Evolutionary conservation across 805 yeast species (phyloP).

Genomic region (Candida insectalens): DNA sequence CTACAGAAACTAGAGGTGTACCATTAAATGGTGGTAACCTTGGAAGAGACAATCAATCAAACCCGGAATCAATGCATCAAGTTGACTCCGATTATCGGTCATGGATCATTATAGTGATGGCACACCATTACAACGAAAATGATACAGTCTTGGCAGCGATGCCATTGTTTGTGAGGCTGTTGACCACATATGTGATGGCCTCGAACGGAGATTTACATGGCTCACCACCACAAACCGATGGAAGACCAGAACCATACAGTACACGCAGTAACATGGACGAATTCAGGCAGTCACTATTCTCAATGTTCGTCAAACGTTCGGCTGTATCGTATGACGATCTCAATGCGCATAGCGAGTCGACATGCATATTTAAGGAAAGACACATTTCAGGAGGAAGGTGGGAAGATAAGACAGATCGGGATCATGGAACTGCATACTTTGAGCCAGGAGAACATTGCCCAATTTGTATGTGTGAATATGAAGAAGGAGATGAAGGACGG

Average conservation of each 20-base stretch:
- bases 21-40: not conserved
- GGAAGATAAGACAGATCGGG: slow-evolving; percentile 3
- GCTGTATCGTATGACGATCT: slow-evolving; percentile 5
- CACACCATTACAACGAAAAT: slow-evolving; percentile 36
- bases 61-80: not conserved
- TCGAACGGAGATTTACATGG: slow-evolving; percentile 5
- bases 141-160: slow-evolving; percentile 36
- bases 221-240: slow-evolving; percentile 1
- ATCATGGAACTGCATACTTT: not conserved
- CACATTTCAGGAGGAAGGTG: not conserved
- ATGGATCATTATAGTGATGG: slow-evolving; percentile 57
- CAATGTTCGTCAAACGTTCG: slow-evolving; percentile 10
- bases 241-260: slow-evolving; percentile 2
- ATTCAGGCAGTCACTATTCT: slow-evolving; percentile 14
- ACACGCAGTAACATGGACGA: slow-evolving; percentile 8
- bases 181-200: slow-evolving; percentile 15
- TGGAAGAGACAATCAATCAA: slow-evolving; percentile 1
- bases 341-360: slow-evolving; percentile 9
- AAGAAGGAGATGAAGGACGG: slow-evolving; percentile 36
- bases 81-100: slow-evolving; percentile 26
- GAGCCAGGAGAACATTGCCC: slow-evolving; percentile 31
- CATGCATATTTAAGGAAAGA: slow-evolving; percentile 7
- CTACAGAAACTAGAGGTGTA: not conserved
- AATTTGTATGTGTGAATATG: slow-evolving; percentile 43
- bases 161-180: slow-evolving; percentile 16